Conservation (phyloP, 192 early-diverging fungal genomes). For the Linnemannia exigua region DNA sequence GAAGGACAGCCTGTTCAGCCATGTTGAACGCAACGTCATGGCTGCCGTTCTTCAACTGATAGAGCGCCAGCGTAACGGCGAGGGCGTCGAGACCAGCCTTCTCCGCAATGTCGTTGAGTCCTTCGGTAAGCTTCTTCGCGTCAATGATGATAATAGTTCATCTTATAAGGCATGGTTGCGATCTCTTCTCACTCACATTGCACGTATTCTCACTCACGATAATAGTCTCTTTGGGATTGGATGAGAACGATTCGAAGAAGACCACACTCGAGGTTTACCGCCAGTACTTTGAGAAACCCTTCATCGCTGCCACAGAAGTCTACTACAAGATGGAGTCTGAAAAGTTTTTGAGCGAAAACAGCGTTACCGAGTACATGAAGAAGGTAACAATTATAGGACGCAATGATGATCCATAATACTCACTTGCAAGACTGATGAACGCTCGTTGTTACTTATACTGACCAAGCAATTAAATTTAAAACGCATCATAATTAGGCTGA, state of each 20-base stretch:
- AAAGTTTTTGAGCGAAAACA: conserved; percentile 91
- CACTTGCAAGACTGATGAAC: neutral
- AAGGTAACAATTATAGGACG: conserved; percentile 64
- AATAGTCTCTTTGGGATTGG: conserved; percentile 84
- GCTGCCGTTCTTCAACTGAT: conserved; percentile 85
- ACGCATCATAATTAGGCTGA: conserved; percentile 68
- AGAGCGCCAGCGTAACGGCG: conserved; percentile 87
- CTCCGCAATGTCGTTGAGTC: conserved; percentile 93
- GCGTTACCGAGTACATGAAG: conserved; percentile 96
- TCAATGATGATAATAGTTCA: neutral
- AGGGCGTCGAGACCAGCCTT: conserved; percentile 87
- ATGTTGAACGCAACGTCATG: conserved; percentile 79
- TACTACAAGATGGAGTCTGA: conserved; percentile 95
- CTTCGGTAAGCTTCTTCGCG: conserved; percentile 73
- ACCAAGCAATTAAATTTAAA: neutral
- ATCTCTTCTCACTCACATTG: neutral
- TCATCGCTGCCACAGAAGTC: conserved; percentile 81
- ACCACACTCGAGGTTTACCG: conserved; percentile 91
- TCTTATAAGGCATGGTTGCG: neutral
- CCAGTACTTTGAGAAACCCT: conserved; percentile 88
- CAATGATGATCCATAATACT: neutral
- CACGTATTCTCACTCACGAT: neutral
- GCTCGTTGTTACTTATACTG: neutral
- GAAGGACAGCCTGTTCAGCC: conserved; percentile 84
- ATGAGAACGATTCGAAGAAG: conserved; percentile 83